Base-by-base conservation (phyloP, 345 rosid species). In the Trapa incisa region DNA sequence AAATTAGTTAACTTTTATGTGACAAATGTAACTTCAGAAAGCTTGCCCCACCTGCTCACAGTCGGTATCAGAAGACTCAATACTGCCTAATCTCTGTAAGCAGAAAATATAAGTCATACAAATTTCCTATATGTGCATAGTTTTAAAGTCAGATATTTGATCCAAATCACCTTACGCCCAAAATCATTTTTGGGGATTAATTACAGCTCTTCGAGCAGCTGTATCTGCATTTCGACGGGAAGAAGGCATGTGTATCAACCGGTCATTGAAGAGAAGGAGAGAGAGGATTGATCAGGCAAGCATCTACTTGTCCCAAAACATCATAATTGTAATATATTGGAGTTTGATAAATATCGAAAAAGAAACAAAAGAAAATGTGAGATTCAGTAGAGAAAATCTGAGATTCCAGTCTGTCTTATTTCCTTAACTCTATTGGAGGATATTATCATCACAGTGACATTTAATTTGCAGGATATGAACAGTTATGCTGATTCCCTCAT, bases 71-170 rank as follows among this genome's bases (percentile, higher is more conserved):
- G 95, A 89, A 70, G 93, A 86, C 69, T 84, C 80, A 42, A 77
- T 84, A 56, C 76, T 85, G 76, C 93, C 93, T 33, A 92, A 92
- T 76, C 88, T 85, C 66, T 86, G 96, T 89, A 81, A 86, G 96
- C 42, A 39, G 39, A 64, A 39, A 5, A 32, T 50, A 22, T 52
- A 54, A 29, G 47, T 54, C 42, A 15, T 37, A 41, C 32, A 12
- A 12, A 36, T 15, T 48, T 32, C 3, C 47, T 12, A 58, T 58
- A 33, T 38, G 32, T 52, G 36, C 60, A 50, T 50, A 12, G 11
- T 61, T 65, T 22, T 22, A 22, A 22, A 22, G 29, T 22, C 29
- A 22, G 29, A 22, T 22, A 22, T 22, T 22, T 22, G 29, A 22
- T 22, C 29, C 29, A 22, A 22, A 22, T 22, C 29, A 22, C 29